Conservation (phyloP, 805 yeast species). For the Lachancea quebecensis region DNA sequence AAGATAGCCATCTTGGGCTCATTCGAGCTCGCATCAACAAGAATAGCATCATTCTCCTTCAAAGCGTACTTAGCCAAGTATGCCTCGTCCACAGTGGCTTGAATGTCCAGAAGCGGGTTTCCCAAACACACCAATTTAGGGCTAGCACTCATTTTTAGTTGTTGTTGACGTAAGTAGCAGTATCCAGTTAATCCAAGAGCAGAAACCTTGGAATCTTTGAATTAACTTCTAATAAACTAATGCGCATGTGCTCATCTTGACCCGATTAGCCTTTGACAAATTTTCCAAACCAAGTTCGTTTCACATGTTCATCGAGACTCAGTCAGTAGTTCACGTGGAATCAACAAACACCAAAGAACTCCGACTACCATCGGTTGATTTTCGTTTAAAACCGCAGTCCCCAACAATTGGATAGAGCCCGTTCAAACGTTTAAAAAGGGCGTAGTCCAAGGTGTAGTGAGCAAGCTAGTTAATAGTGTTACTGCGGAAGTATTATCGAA, state of each 20-base stretch:
- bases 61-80: conserved; percentile 75
- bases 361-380: background rate
- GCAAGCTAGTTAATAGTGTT: too few relatives aligned
- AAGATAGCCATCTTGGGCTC: conserved; percentile 81
- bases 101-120: conserved; percentile 85
- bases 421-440: too few relatives aligned
- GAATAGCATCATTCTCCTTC: conserved; percentile 90
- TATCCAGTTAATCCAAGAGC: background rate
- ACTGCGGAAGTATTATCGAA: background rate
- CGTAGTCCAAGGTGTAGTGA: too few relatives aligned
- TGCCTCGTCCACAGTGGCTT: conserved; percentile 60
- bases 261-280: background rate
- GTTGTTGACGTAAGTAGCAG: background rate
- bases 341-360: background rate
- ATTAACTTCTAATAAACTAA: too few relatives aligned
- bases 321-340: background rate
- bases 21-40: conserved; percentile 48
- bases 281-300: background rate
- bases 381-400: too few relatives aligned
- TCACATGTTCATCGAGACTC: background rate
- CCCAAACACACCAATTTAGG: conserved; percentile 69
- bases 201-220: background rate
- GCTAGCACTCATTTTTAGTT: background rate
- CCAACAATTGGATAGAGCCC: too few relatives aligned
- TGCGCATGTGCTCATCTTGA: too few relatives aligned